Evolutionary conservation across 495 filamentous ascomycete genomes (phyloP), one percentile per base, ranked within the genome.

Genomic region (Chaetomium fimeti): DNA sequence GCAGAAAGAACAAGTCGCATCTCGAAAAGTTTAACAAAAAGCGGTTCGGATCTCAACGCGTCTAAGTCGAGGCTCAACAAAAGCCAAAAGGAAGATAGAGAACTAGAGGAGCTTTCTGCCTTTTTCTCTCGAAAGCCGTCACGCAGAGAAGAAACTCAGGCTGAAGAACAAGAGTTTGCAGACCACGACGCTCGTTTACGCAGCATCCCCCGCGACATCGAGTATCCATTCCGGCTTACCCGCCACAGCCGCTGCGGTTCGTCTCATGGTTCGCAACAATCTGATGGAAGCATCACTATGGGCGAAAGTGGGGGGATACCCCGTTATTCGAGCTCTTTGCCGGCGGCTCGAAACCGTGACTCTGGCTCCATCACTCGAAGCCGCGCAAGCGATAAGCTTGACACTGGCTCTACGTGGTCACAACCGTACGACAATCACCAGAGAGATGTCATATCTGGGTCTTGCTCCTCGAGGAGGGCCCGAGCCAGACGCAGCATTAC

Each of bases 91-190:
- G 58, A 81, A 65, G 70, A 69, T 29, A 69, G 68, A 56, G 76
- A 75, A 53, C 62, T 76, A 40, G 74, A 78, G 36, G 72, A 79
- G 56, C 67, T 81, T 2, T 76, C 77, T 15, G 71, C 71, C 0
- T 82, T 81, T 64, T 82, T 83, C 47, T 66, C 70, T 24, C 63
- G 65, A 16, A 69, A 52, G 32, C 48, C 38, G 55, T 18, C 62
- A 1, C 42, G 64, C 8, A 29, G 25, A 27, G 62, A 62, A 49
- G 42, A 62, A 49, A 36, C 20, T 5, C 27, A 9, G 29, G 7
- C 18, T 24, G 7, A 32, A 27, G 40, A 47, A 27, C 3, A 51
- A 16, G 47, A 5, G 7, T 24, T 25, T 7, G 25, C 6, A 32
- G 24, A 36, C 18, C 25, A 20, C 18, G 43, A 5, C 15, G 40